A percentile compares a stretch with the other conserved stretches of the same genome.
These are phyloP conservation scores for Thelephora aurantiotincta DNA, from an alignment of 768 basidiomycete species.

Conservation along the genomic window DNA sequence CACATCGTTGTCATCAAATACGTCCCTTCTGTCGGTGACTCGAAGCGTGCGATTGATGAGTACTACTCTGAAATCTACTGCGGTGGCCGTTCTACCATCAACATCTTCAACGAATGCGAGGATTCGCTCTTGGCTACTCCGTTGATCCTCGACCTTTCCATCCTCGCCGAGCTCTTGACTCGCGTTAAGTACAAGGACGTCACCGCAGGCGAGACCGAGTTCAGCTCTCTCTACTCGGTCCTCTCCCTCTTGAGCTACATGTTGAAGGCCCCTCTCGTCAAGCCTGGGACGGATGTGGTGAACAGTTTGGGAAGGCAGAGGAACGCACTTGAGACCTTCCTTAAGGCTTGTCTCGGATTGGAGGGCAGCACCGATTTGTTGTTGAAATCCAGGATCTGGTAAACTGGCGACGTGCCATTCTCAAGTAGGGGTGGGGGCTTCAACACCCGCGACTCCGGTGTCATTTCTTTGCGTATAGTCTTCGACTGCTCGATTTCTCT, in stretches of 20 bases:
- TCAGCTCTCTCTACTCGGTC: constrained; percentile 78
- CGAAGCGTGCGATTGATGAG: constrained; percentile 98
- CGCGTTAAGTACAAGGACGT: constrained; percentile 78
- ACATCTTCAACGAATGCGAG: constrained; percentile 97
- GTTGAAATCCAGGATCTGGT: constrained; percentile 84
- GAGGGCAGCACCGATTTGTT: constrained; percentile 76
- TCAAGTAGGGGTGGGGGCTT: background rate
- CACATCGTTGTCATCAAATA: constrained; percentile 97
- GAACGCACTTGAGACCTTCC: constrained; percentile 83
- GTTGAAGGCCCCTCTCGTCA: constrained; percentile 97
- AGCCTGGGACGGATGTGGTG: constrained; percentile 86
- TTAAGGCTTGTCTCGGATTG: constrained; percentile 87
- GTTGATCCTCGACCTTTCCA: constrained; percentile 85
- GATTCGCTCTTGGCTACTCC: constrained; percentile 94
- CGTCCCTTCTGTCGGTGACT: constrained; percentile 91
- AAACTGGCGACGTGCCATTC: constrained; percentile 13
- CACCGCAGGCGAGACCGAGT: constrained; percentile 36
- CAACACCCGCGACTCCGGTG: background rate
- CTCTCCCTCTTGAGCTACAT: constrained; percentile 91
- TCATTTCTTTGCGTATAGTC: no score
- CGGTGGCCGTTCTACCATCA: constrained; percentile 87
- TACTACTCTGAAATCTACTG: constrained; percentile 98
- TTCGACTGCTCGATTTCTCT: no score
- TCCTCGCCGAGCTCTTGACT: constrained; percentile 88
- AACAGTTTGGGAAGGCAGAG: constrained; percentile 93